Evolutionary conservation across 2,329 filamentous ascomycete species (phyloP), one percentile per base, ranked within the genome.

Genomic region (Cyclaneusma minus): DNA sequence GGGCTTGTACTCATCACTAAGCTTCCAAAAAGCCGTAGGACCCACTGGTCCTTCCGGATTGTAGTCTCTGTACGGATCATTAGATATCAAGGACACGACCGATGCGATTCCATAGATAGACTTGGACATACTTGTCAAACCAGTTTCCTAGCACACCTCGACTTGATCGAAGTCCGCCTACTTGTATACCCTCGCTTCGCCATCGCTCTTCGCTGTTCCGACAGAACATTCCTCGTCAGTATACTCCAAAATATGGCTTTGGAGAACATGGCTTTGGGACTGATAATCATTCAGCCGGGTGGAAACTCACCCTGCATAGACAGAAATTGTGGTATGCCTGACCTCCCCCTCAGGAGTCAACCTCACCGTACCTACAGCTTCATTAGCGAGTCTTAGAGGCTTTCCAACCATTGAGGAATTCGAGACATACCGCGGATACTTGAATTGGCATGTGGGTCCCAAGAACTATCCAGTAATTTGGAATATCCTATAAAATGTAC

Each of bases 11-110:
- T 39, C 32, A 24, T 78, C 69, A 22, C 58, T 64, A 7, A 74
- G 56, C 50, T 85, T 85, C 78, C 79, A 87, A 41, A 81, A 83
- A 0, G 72, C 74, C 2, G 74, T 81, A 2, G 79, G 79, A 0
- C 79, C 79, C 2, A 64, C 75, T 0, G 79, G 79, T 0, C 79
- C 78, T 38, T 74, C 66, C 1, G 55, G 46, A 34, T 79, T 71
- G 38, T 67, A 74, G 45, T 82, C 68, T 38, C 67, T 71, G 27
- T 20, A 27, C 10, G 14, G 7, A 29, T 20, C 7, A 7, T 10
- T 34, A 13, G 21, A 14, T 15, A 8, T 30, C 16, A n/a, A n/a
- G n/a, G n/a, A n/a, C n/a, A n/a, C n/a, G n/a, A n/a, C n/a, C n/a
- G n/a, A n/a, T n/a, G n/a, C n/a, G n/a, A n/a, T n/a, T n/a, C n/a